Evolutionary conservation across 2,329 filamentous ascomycete genomes (phyloP), one percentile per base, ranked within the genome.

Genomic region (Cryphonectria carpinicola): DNA sequence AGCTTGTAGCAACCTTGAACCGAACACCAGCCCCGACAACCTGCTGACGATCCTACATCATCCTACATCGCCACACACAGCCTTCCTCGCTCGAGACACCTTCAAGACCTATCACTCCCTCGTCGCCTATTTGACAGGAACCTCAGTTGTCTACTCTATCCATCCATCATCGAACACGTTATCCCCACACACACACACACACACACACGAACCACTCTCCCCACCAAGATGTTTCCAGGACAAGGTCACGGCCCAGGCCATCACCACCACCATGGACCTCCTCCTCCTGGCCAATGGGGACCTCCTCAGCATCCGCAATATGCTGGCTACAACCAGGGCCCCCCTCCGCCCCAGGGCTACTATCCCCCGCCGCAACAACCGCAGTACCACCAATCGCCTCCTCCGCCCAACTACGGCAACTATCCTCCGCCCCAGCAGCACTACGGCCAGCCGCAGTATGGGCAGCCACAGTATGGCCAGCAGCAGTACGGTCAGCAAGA

Each of bases 231-330:
- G 73, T 77, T 71, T 43, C 76, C 76, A 54, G 76, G 76, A 62
- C 75, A 75, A 70, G 74, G 74, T 49, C 72, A 76, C 73, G 75
- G 76, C 69, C 76, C 76, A 35, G 72, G 73, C 58, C 65, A 69
- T 37, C 68, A 67, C 28, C 60, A 74, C 63, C 70, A 65, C n/a
- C 65, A 72, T 22, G 71, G 71, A 4, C 74, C 72, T 35, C 75
- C 73, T 63, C 60, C 60, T 67, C 65, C 70, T 71, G 41, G 72
- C 67, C 65, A 71, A 69, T 70, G 67, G 67, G 46, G 61, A 1
- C 49, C 60, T 69, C 70, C 66, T 39, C 61, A 62, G 41, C 68
- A 56, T 17, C 68, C 56, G 25, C 52, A 52, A 11, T 56, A 56
- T 17, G 56, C 41, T n/a, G 63, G 68, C 37, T 66, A 65, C 37